These are phyloP conservation scores for Lolium perenne DNA, from an alignment of 176 grass and related monocot species.

Conservation along the genomic window DNA sequence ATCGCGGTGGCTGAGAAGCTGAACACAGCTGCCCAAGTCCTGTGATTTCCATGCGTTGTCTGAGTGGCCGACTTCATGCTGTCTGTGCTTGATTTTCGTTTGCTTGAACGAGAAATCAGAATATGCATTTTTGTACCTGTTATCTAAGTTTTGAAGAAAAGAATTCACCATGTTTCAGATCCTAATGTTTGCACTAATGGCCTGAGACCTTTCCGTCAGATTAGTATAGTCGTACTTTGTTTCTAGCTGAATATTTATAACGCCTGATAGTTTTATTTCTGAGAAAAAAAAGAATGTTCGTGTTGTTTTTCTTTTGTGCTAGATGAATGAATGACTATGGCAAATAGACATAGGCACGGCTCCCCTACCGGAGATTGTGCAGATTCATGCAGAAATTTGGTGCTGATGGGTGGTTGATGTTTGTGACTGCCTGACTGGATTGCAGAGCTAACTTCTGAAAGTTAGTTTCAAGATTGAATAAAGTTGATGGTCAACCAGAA, in stretches of 20 bases:
- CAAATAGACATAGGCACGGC: no score
- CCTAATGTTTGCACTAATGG: not conserved
- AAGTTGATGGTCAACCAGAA: no score
- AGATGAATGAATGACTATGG: not conserved
- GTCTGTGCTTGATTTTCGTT: constrained; percentile 34
- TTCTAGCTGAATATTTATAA: constrained; percentile 10
- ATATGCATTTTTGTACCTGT: constrained; percentile 47
- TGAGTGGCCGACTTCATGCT: constrained; percentile 8
- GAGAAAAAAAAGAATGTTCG: no score
- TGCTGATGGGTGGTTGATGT: no score
- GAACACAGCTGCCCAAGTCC: constrained; percentile 85
- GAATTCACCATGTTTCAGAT: not conserved
- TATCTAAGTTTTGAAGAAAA: constrained; percentile 32
- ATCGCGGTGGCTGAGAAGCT: constrained; percentile 89
- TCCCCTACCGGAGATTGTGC: no score
- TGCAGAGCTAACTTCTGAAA: no score
- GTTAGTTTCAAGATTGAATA: no score
- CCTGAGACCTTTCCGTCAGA: not conserved
- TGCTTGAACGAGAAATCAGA: constrained; percentile 25
- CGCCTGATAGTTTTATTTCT: constrained; percentile 20
- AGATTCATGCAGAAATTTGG: no score
- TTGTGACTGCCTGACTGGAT: no score
- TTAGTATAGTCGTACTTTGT: not conserved
- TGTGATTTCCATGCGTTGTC: constrained; percentile 48
- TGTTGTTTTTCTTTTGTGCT: not conserved